These are phyloP conservation scores for Talaromyces sp. DNA, from an alignment of 2,329 filamentous ascomycete species.

Conservation along the genomic window DNA sequence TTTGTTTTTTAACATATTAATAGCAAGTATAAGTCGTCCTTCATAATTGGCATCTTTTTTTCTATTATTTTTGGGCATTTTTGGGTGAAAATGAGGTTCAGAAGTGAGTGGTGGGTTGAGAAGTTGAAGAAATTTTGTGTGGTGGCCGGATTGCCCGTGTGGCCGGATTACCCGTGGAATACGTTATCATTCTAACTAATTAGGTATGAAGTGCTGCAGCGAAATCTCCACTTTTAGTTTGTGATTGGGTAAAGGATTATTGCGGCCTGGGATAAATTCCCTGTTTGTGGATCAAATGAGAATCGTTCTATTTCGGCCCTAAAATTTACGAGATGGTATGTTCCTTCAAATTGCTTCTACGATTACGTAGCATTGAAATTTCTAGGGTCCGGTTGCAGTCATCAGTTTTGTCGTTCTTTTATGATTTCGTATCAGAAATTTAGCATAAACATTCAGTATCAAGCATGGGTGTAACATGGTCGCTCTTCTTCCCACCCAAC, in stretches of 20 bases:
- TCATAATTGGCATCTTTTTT: too few relatives aligned
- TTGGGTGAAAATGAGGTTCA: too few relatives aligned
- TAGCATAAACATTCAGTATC: background rate
- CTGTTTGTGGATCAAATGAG: too few relatives aligned
- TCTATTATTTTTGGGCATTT: too few relatives aligned
- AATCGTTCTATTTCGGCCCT: background rate
- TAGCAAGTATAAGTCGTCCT: too few relatives aligned
- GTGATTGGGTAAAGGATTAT: background rate
- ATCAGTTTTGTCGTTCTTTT: background rate
- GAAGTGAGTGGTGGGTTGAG: too few relatives aligned
- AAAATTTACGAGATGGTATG: background rate
- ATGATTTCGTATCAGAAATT: background rate
- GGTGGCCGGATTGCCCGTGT: too few relatives aligned
- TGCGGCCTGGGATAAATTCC: background rate
- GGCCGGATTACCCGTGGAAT: too few relatives aligned
- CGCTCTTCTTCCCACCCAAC: constrained; percentile 17
- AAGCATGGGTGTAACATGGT: constrained; percentile 14
- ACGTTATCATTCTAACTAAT: too few relatives aligned
- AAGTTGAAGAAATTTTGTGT: too few relatives aligned
- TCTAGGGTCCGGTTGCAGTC: background rate
- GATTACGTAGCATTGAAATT: too few relatives aligned
- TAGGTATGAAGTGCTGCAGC: background rate
- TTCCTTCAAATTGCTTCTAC: background rate
- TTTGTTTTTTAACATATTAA: too few relatives aligned
- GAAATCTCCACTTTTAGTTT: background rate